phyloP scores from a whole-genome alignment of 305 asterid genomes.

The Coffea humblotiana region DNA sequence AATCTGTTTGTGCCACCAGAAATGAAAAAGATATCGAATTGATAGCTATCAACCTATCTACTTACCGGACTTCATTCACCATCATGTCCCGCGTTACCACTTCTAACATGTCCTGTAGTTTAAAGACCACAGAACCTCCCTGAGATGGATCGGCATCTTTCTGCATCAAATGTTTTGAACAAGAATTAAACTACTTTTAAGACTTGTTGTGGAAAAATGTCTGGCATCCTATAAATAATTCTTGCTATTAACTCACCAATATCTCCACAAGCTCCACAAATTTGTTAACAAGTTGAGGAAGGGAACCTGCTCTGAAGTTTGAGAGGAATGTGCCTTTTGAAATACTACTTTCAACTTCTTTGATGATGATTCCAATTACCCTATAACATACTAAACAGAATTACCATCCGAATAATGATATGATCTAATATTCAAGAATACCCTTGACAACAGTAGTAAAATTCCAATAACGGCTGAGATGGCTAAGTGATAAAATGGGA shows the following conservation, averaged over 20 bases:
- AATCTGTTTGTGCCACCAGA: background rate
- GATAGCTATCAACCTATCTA: background rate
- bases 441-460: background rate
- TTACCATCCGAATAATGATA: slow-evolving; percentile 26
- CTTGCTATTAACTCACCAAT: slow-evolving; percentile 57
- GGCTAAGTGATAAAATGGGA: background rate
- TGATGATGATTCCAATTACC: slow-evolving; percentile 73
- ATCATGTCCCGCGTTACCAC: slow-evolving; percentile 95
- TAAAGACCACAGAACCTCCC: slow-evolving; percentile 78
- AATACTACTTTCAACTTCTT: slow-evolving; percentile 80
- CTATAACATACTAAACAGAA: slow-evolving; percentile 44
- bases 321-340: slow-evolving; percentile 67
- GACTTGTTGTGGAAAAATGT: slow-evolving; percentile 5
- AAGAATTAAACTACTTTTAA: slow-evolving; percentile 18
- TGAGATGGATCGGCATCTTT: slow-evolving; percentile 72
- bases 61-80: slow-evolving; percentile 81
- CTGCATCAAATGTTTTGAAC: slow-evolving; percentile 48
- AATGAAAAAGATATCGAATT: background rate
- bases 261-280: slow-evolving; percentile 88
- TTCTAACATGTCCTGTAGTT: slow-evolving; percentile 96
- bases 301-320: slow-evolving; percentile 78
- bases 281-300: slow-evolving; percentile 79
- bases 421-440: background rate
- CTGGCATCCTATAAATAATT: background rate
- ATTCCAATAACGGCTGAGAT: background rate